These are phyloP conservation scores for Podochytrium sp. DNA, from an alignment of 192 early-diverging fungal genomes.

Conservation along the genomic window DNA sequence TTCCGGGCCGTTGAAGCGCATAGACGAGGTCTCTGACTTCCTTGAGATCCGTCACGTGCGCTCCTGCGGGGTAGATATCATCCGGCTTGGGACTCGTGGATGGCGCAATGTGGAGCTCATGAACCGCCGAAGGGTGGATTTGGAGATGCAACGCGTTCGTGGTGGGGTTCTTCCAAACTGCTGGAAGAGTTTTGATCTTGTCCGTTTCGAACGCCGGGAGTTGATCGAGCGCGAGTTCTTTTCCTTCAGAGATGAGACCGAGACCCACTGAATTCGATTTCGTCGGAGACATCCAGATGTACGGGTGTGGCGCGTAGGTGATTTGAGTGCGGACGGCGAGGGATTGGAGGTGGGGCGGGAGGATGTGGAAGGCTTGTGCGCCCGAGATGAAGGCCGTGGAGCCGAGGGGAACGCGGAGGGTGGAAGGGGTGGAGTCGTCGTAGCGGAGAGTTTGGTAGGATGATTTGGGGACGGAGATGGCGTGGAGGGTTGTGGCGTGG, in stretches of 20 bases:
- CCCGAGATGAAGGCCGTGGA: constrained; percentile 25
- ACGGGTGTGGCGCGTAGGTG: constrained; percentile 27
- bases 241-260: constrained; percentile 1
- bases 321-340: constrained; percentile 17
- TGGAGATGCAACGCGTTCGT: constrained; percentile 7
- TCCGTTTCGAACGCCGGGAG: constrained; percentile 11
- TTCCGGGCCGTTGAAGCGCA: constrained; percentile 5
- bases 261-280: constrained; percentile 5
- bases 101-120: background rate
- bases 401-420: constrained; percentile 5
- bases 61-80: constrained; percentile 11
- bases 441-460: constrained; percentile 9
- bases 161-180: constrained; percentile 24
- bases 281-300: constrained; percentile 25
- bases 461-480: background rate
- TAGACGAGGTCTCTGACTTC: constrained; percentile 14
- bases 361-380: constrained; percentile 14
- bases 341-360: constrained; percentile 13
- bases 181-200: constrained; percentile 22
- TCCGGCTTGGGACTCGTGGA: background rate
- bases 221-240: constrained; percentile 13
- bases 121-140: constrained; percentile 17
- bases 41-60: background rate
- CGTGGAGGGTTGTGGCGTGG: constrained; percentile 15
- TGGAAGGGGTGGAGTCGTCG: constrained; percentile 12